Evolutionary conservation across 83 land plant genomes (phyloP), one percentile per base, ranked within the genome.

Genomic region (Picea engelmannii): DNA sequence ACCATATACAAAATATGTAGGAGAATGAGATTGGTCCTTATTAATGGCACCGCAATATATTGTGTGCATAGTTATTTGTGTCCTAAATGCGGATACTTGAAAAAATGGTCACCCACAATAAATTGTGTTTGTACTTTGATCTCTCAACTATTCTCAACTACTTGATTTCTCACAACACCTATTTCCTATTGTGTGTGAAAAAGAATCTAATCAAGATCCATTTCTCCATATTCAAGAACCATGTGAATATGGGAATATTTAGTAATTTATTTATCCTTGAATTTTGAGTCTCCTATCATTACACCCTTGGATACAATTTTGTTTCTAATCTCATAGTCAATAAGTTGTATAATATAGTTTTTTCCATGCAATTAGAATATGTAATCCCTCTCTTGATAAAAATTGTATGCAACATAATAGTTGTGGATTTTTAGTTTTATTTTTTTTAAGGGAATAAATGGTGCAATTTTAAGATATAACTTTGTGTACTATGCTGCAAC

Each of bases 211-310:
- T 98, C 97, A 78, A 97, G 84, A 83, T 97, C 98, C 83, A 94
- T 90, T 86, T 95, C 98, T 21, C 99, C 99, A 85, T 89, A 94
- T 81, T 97, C 99, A 66, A 97, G 96, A 15, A 97, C 97, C 99
- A 97, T 95, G 84, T 92, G 95, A 49, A 97, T 95, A 79, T 84
- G 88, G 15, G 84, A 91, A 87, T 97, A 98, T 81, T 91, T 92
- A 77, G 78, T 90, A 61, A 96, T 91, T 79, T 88, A 89, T 66
- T 84, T 88, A 83, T 94, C 92, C 80, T 84, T 90, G 9, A 78
- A 73, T 77, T 13, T 85, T 74, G 81, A 74, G 61, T 88, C 83
- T 25, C 86, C 86, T 74, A 75, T 81, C 55, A 81, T 49, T 52
- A 83, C 86, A 79, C 85, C 92, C 38, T 85, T 89, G 40, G 94